Conservation (phyloP, 2,329 filamentous ascomycete genomes). For the Xylariaceae sp. region DNA sequence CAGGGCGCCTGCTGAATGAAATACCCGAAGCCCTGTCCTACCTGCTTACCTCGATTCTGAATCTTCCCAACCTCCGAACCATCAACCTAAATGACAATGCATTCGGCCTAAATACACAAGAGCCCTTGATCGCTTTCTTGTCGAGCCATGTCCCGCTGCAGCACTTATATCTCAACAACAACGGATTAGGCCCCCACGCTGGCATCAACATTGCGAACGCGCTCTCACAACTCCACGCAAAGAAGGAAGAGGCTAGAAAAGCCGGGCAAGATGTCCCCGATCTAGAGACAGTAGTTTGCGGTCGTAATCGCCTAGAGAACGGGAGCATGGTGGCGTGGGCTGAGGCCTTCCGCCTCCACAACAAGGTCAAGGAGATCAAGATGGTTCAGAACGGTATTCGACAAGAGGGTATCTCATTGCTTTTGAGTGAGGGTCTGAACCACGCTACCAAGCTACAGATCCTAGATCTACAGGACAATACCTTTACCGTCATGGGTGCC, state of each 20-base stretch:
- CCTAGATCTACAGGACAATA: conserved; percentile 96
- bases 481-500: conserved; percentile 84
- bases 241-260: conserved; percentile 80
- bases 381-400: conserved; percentile 99
- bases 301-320: conserved; percentile 93
- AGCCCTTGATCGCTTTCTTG: conserved; percentile 90
- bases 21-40: conserved; percentile 89
- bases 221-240: conserved; percentile 79
- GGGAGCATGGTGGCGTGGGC: conserved; percentile 97
- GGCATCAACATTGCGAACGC: conserved; percentile 90
- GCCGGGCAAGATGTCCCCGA: conserved; percentile 75
- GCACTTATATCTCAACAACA: conserved; percentile 97
- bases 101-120: conserved; percentile 94
- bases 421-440: conserved; percentile 80
- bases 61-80: conserved; percentile 84
- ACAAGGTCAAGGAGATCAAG: conserved; percentile 82
- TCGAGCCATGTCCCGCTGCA: conserved; percentile 86
- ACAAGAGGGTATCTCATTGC: conserved; percentile 84
- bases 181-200: conserved; percentile 90
- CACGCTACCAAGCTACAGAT: conserved; percentile 73
- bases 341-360: conserved; percentile 82
- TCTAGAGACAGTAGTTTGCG: conserved; percentile 96
- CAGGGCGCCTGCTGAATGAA: conserved; percentile 87
- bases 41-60: conserved; percentile 84
- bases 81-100: conserved; percentile 98